Conservation (phyloP, 805 yeast species). For the Candida gorgasii region DNA sequence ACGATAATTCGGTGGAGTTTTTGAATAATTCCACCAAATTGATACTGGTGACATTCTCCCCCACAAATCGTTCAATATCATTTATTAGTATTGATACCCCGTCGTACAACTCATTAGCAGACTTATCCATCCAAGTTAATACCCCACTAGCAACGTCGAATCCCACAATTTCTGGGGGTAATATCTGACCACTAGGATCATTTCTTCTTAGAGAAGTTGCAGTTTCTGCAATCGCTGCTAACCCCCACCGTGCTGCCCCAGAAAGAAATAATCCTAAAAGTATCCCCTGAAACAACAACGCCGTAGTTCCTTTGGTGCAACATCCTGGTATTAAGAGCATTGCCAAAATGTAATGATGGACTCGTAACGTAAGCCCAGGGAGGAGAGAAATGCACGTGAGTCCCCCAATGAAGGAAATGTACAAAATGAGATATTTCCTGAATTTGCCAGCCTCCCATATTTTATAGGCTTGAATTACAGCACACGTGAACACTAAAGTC, state of each 20-base stretch:
- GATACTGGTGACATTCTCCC: constrained; percentile 32
- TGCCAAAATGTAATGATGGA: constrained; percentile 81
- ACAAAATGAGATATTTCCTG: constrained; percentile 55
- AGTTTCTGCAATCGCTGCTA: constrained; percentile 86
- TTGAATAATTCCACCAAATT: constrained; percentile 27
- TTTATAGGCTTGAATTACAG: constrained; percentile 69
- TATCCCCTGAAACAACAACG: constrained; percentile 80
- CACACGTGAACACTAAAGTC: constrained; percentile 49
- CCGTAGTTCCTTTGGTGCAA: constrained; percentile 67
- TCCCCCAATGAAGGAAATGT: constrained; percentile 45
- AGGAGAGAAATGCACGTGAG: constrained; percentile 48
- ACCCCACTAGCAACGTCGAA: constrained; percentile 30
- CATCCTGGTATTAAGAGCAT: constrained; percentile 82
- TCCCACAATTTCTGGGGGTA: constrained; percentile 52
- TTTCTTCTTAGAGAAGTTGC: constrained; percentile 63
- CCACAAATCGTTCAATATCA: constrained; percentile 76
- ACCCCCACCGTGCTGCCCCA: constrained; percentile 92
- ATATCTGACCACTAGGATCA: constrained; percentile 60
- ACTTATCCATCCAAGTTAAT: constrained; percentile 36
- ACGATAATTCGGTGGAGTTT: constrained; percentile 18
- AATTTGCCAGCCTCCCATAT: constrained; percentile 80
- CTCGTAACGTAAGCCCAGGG: constrained; percentile 71
- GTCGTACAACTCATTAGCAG: constrained; percentile 3
- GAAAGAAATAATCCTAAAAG: constrained; percentile 76
- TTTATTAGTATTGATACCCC: constrained; percentile 65